phyloP scores from a whole-genome alignment of 495 filamentous ascomycete genomes.

The Cercophora scortea region DNA sequence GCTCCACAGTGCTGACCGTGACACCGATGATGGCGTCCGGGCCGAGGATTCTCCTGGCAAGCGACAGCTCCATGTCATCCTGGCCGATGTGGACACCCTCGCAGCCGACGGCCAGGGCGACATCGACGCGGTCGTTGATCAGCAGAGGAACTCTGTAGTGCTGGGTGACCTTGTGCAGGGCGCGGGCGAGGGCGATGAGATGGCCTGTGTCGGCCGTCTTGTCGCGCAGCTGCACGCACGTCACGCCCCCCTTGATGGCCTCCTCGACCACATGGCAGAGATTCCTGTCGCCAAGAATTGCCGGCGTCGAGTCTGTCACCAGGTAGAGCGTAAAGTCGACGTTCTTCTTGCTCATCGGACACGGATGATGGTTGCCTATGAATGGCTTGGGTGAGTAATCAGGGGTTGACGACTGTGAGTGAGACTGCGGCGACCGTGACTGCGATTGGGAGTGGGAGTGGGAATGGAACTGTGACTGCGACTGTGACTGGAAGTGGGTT shows the following conservation, averaged over 20 bases:
- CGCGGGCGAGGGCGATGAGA: constrained; percentile 61
- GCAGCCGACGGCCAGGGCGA: constrained; percentile 74
- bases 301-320: constrained; percentile 82
- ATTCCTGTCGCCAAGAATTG: constrained; percentile 64
- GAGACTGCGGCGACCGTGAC: too few species aligned
- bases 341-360: background rate
- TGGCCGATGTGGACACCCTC: constrained; percentile 94
- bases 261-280: constrained; percentile 67
- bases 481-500: too few species aligned
- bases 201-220: constrained; percentile 72
- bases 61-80: constrained; percentile 71
- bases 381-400: too few species aligned
- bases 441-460: too few species aligned
- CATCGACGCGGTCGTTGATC: constrained; percentile 94
- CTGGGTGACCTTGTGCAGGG: constrained; percentile 61
- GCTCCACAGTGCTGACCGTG: constrained; percentile 57
- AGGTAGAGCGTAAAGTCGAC: constrained; percentile 65
- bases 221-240: constrained; percentile 83
- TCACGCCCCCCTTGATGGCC: constrained; percentile 75
- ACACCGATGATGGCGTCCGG: constrained; percentile 60
- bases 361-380: too few species aligned
- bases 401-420: too few species aligned
- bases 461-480: too few species aligned
- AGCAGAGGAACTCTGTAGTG: constrained; percentile 69
- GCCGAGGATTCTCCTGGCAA: constrained; percentile 67